Conservation (phyloP, 1,284 basidiomycete species). For the Ganoderma sinense region DNA sequence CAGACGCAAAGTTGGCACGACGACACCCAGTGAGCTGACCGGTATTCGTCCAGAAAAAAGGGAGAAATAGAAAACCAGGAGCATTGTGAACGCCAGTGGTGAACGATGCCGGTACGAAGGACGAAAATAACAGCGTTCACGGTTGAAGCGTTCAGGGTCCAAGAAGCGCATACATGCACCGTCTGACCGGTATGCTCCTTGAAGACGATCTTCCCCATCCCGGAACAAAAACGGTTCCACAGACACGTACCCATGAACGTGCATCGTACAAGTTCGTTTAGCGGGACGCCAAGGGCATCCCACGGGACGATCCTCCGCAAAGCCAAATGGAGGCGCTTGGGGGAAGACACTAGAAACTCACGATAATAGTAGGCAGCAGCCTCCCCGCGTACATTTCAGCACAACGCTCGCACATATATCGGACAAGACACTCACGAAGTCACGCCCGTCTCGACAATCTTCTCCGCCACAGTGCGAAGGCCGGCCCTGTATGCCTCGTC, state of each 20-base stretch:
- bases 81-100: background rate
- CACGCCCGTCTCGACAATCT: conserved; percentile 88
- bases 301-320: background rate
- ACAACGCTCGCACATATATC: conserved; percentile 7
- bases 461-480: conserved; percentile 73
- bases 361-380: conserved; percentile 82
- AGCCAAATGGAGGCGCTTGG: background rate
- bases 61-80: too few species aligned
- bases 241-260: conserved; percentile 19
- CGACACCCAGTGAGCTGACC: too few species aligned
- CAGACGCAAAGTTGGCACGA: too few species aligned
- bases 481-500: conserved; percentile 75
- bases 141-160: background rate
- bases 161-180: background rate
- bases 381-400: conserved; percentile 42
- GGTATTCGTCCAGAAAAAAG: too few species aligned
- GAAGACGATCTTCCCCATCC: background rate
- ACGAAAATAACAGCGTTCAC: too few species aligned
- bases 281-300: conserved; percentile 12
- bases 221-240: background rate
- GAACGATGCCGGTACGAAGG: background rate
- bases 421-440: conserved; percentile 68
- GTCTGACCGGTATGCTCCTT: background rate
- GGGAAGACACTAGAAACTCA: conserved; percentile 45
- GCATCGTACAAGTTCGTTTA: background rate